Conservation (phyloP, 2,329 filamentous ascomycete genomes). For the Mollisia scopiformis region DNA sequence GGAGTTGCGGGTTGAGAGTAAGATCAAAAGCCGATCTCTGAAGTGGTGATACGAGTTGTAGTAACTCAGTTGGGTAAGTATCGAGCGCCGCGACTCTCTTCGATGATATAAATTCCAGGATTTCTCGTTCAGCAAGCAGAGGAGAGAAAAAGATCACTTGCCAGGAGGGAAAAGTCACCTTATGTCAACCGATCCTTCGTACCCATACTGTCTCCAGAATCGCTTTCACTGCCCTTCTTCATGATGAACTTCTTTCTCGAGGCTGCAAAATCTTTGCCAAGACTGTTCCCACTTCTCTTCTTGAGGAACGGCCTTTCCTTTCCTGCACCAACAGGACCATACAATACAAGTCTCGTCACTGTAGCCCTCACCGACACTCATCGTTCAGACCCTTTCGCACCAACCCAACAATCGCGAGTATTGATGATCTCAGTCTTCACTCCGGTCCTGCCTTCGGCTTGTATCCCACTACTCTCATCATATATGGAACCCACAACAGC, state of each 20-base stretch:
- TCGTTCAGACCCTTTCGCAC: slow-evolving; percentile 34
- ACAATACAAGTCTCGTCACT: slow-evolving; percentile 22
- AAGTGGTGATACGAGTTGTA: no score
- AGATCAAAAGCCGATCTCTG: no score
- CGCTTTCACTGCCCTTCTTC: background rate
- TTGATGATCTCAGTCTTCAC: slow-evolving; percentile 37
- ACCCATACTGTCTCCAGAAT: background rate
- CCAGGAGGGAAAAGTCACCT: no score
- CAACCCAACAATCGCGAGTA: slow-evolving; percentile 22
- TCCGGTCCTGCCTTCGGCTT: slow-evolving; percentile 23
- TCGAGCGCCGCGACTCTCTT: no score
- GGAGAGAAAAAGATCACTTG: no score
- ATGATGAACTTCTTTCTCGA: background rate
- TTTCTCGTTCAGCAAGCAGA: no score
- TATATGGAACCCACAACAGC: slow-evolving; percentile 39
- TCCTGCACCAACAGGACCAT: slow-evolving; percentile 17
- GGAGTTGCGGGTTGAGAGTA: background rate
- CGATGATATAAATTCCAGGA: no score
- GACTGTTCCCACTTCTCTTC: background rate
- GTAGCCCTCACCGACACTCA: slow-evolving; percentile 24
- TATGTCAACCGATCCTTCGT: background rate
- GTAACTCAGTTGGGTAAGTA: no score
- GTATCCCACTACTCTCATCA: slow-evolving; percentile 8
- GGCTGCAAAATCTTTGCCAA: background rate
- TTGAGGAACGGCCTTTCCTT: background rate